A percentile compares a stretch with the other conserved stretches of the same genome.
These are phyloP conservation scores for Ceratobasidium sp. DNA, from an alignment of 1,284 basidiomycete species.

Conservation along the genomic window DNA sequence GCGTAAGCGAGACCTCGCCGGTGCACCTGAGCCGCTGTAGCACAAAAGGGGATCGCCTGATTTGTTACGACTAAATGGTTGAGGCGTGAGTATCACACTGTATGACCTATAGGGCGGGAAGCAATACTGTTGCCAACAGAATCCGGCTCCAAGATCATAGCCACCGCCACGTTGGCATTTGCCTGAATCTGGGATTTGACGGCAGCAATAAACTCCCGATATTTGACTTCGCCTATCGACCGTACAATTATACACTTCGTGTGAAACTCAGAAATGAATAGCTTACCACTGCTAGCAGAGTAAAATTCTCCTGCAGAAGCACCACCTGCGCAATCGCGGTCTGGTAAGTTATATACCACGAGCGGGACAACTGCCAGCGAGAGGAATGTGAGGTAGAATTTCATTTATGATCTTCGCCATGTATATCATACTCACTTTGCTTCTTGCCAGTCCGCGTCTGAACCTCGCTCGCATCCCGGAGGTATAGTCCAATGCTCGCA, in stretches of 20 bases:
- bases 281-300: conserved; percentile 17
- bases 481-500: neutral
- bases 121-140: too few relatives aligned
- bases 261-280: neutral
- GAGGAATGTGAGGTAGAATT: neutral
- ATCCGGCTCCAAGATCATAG: conserved; percentile 3
- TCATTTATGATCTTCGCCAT: neutral
- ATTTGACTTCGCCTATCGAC: conserved; percentile 15
- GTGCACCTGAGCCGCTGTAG: conserved; percentile 9
- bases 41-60: conserved; percentile 17
- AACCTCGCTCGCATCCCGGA: conserved; percentile 13
- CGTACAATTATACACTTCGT: neutral
- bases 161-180: neutral
- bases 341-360: conserved; percentile 6
- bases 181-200: conserved; percentile 6
- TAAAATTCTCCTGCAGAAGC: conserved; percentile 24
- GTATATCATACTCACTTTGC: neutral
- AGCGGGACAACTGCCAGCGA: too few relatives aligned
- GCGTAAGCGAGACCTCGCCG: conserved; percentile 7
- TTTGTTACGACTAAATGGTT: conserved; percentile 6
- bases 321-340: conserved; percentile 16
- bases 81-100: neutral
- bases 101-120: neutral
- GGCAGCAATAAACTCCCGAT: conserved; percentile 4
- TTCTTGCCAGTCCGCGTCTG: conserved; percentile 5